Percentiles rank a stretch among this genome's conserved stretches.
Evolutionary conservation across 345 rosid species (phyloP).

Genomic region (Linum usitatissimum): DNA sequence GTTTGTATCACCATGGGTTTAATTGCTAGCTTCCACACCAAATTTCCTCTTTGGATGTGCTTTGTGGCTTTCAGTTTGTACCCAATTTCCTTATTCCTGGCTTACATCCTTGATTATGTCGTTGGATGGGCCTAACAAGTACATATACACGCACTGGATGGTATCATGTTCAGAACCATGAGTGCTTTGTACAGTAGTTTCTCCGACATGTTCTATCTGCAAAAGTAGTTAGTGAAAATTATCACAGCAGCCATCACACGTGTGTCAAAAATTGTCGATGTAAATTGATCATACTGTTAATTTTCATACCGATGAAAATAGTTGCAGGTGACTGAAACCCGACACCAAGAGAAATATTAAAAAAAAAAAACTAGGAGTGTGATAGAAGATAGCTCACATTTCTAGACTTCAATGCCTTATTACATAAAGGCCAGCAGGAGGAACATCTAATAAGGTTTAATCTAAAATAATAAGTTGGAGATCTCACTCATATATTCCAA

Average conservation of each 20-base stretch:
- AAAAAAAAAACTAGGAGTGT: no score
- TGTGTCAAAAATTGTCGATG: no score
- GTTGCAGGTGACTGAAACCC: no score
- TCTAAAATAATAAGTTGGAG: no score
- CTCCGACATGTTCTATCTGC: background rate
- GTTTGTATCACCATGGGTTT: constrained; percentile 19
- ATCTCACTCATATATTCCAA: no score
- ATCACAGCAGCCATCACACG: background rate
- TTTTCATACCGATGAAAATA: no score
- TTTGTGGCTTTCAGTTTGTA: constrained; percentile 23
- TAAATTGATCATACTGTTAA: no score
- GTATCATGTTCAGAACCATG: background rate
- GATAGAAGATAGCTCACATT: no score
- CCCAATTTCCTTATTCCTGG: constrained; percentile 26
- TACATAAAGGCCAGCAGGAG: no score
- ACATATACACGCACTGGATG: background rate
- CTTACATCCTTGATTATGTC: constrained; percentile 20
- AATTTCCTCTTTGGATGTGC: constrained; percentile 26
- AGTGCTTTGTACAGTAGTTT: background rate
- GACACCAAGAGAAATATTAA: no score
- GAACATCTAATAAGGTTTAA: no score
- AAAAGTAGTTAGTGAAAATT: background rate
- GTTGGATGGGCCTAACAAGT: constrained; percentile 7
- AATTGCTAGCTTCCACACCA: constrained; percentile 18
- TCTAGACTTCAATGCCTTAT: no score